phyloP scores from a whole-genome alignment of 495 filamentous ascomycete genomes.

The Xylaria scruposa region DNA sequence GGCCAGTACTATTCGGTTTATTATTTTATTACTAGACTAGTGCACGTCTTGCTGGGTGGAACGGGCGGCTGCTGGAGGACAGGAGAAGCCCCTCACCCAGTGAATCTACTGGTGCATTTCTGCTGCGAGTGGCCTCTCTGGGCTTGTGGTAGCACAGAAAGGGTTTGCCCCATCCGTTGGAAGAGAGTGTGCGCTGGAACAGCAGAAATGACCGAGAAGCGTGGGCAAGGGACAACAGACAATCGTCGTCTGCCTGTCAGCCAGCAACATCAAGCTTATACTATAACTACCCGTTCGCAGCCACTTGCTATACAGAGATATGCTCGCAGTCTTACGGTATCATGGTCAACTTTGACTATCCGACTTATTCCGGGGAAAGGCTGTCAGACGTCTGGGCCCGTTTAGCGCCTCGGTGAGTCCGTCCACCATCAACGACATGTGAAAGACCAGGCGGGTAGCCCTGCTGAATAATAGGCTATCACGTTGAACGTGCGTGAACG shows the following conservation, averaged over 20 bases:
- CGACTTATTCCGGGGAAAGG: slow-evolving; percentile 22
- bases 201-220: slow-evolving; percentile 5
- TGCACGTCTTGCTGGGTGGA: slow-evolving; percentile 2
- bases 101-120: slow-evolving; percentile 18
- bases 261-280: neutral
- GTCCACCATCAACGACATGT: neutral
- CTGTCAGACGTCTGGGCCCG: slow-evolving; percentile 12
- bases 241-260: neutral
- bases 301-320: slow-evolving; percentile 22
- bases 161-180: slow-evolving; percentile 21
- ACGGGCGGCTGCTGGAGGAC: slow-evolving; percentile 17
- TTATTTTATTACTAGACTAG: neutral
- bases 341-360: neutral
- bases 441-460: neutral
- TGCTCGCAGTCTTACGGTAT: neutral
- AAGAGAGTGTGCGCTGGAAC: neutral
- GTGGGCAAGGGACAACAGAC: slow-evolving; percentile 4
- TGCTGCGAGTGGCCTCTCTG: slow-evolving; percentile 24
- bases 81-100: slow-evolving; percentile 4
- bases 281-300: slow-evolving; percentile 23
- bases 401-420: slow-evolving; percentile 11
- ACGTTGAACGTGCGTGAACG: neutral
- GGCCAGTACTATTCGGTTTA: neutral
- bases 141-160: slow-evolving; percentile 24
- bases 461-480: slow-evolving; percentile 17